Conservation (phyloP, 305 asterid species). For the Stenogyne calaminthoides region DNA sequence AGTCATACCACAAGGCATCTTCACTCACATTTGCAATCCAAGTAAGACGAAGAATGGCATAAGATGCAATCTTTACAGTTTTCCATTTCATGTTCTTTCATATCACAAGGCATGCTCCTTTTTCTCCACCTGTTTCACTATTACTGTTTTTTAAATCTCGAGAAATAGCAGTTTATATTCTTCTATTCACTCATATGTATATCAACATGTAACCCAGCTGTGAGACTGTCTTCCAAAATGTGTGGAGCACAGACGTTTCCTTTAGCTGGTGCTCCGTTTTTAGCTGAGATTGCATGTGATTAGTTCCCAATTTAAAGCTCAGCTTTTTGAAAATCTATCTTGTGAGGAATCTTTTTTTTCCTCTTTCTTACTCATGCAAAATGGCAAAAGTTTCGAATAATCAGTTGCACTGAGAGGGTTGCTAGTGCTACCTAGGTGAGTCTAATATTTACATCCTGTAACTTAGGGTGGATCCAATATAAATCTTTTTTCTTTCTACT, state of each 20-base stretch:
- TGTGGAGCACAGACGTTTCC: neutral
- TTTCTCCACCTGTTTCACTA: neutral
- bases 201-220: neutral
- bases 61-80: neutral
- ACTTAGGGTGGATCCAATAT: too few relatives aligned
- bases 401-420: neutral
- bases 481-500: too few relatives aligned
- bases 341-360: neutral
- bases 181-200: neutral
- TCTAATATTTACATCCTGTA: too few relatives aligned
- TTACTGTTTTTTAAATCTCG: neutral
- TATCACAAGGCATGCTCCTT: neutral
- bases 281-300: neutral
- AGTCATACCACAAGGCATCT: slow-evolving; percentile 88
- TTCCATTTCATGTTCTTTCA: neutral
- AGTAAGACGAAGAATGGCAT: slow-evolving; percentile 45
- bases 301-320: neutral
- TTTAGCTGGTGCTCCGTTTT: neutral
- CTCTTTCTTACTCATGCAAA: neutral
- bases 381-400: neutral
- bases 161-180: neutral
- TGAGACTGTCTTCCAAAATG: neutral
- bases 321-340: neutral
- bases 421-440: neutral
- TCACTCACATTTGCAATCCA: slow-evolving; percentile 86